A percentile compares a stretch with the other conserved stretches of the same genome.
Conservation (phyloP, 352 stramenopile species). For the Phytophthora ohioensis region DNA sequence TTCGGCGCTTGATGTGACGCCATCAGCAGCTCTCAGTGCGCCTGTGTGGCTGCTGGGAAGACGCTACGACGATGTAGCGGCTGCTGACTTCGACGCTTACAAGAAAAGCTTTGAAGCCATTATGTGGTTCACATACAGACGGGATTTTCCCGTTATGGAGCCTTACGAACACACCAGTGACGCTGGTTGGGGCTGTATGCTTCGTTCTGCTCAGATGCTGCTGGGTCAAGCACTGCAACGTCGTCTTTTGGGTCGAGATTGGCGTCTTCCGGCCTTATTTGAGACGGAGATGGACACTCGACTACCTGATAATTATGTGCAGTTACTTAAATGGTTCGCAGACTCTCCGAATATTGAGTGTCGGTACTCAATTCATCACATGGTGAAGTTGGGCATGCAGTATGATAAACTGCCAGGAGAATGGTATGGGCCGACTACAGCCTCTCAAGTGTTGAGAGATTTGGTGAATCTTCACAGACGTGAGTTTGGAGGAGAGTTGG, state of each 20-base stretch:
- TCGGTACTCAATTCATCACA: slow-evolving; percentile 92
- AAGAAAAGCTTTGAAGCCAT: slow-evolving; percentile 69
- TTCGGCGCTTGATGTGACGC: slow-evolving; percentile 67
- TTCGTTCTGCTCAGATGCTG: slow-evolving; percentile 96
- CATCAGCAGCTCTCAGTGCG: slow-evolving; percentile 38
- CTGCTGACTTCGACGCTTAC: slow-evolving; percentile 60
- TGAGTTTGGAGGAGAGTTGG: slow-evolving; percentile 53
- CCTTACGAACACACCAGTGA: slow-evolving; percentile 92
- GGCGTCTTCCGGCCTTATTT: slow-evolving; percentile 45
- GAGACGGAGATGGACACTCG: slow-evolving; percentile 38
- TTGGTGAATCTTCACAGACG: slow-evolving; percentile 77
- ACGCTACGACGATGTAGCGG: slow-evolving; percentile 44
- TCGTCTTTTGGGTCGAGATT: slow-evolving; percentile 69
- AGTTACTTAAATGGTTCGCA: slow-evolving; percentile 87
- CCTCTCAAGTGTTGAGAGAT: slow-evolving; percentile 89
- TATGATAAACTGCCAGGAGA: slow-evolving; percentile 93
- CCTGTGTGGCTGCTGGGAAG: slow-evolving; percentile 64
- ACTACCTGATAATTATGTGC: slow-evolving; percentile 52
- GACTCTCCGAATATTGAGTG: slow-evolving; percentile 78
- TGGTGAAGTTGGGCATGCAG: slow-evolving; percentile 90
- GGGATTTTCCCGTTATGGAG: slow-evolving; percentile 87
- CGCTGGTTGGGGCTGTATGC: slow-evolving; percentile 97
- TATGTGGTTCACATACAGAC: slow-evolving; percentile 92
- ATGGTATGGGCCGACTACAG: slow-evolving; percentile 94
- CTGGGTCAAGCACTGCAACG: slow-evolving; percentile 91